Conservation (phyloP, 2,329 filamentous ascomycete species). For the Calonectria pseudoturangicola region DNA sequence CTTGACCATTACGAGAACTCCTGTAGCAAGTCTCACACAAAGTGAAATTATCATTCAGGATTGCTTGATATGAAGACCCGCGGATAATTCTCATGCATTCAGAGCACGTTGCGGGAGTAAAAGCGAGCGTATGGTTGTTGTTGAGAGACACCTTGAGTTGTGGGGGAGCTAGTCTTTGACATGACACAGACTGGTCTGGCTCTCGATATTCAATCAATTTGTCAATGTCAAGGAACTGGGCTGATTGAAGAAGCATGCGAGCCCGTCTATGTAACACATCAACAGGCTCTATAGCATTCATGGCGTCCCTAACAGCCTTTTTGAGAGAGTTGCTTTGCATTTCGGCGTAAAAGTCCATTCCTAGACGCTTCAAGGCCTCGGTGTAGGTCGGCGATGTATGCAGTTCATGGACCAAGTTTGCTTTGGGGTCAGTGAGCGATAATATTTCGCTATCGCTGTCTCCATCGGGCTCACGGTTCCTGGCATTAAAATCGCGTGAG, state of each 20-base stretch:
- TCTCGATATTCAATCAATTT: not conserved
- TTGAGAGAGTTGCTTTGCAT: not conserved
- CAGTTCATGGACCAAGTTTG: not conserved
- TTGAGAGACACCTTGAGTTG: not conserved
- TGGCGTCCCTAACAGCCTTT: not conserved
- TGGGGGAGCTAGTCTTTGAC: not conserved
- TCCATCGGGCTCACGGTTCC: not conserved
- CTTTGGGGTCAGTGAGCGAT: not conserved
- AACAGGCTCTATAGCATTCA: not conserved
- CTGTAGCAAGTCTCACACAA: conserved; percentile 2
- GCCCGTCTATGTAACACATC: not conserved
- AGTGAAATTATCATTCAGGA: too few species aligned
- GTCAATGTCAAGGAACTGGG: conserved; percentile 8
- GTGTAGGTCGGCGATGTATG: not conserved
- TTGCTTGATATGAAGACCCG: not conserved
- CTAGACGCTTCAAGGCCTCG: not conserved
- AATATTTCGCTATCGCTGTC: not conserved
- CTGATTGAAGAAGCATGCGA: not conserved
- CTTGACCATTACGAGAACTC: not conserved
- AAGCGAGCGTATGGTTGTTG: not conserved
- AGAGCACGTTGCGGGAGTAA: not conserved
- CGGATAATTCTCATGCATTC: not conserved
- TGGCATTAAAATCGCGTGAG: not conserved
- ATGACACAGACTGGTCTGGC: not conserved
- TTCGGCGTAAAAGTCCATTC: not conserved